Conservation (phyloP, 306 rosid species). For the Prunus persica region Prunus_persica_NCBIv2 NC_034014.1:29219501-29220000, state of each 20-base stretch:
- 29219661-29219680: slow-evolving; percentile 93
- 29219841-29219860: not conserved
- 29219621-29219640: slow-evolving; percentile 91
- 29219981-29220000: slow-evolving; percentile 14
- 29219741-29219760: slow-evolving; percentile 2
- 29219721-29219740: not conserved
- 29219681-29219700: slow-evolving; percentile 86
- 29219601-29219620: slow-evolving; percentile 74
- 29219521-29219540: slow-evolving; percentile 58
- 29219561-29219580: slow-evolving; percentile 62
- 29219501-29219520: slow-evolving; percentile 93
- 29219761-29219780: not conserved
- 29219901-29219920: not conserved
- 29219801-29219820: not conserved
- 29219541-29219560: slow-evolving; percentile 60
- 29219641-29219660: slow-evolving; percentile 96
- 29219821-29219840: not conserved
- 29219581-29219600: slow-evolving; percentile 80
- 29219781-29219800: not conserved
- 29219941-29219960: slow-evolving; percentile 5
- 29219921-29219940: not conserved
- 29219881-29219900: not conserved
- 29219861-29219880: not conserved
- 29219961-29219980: slow-evolving; percentile 6
- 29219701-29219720: slow-evolving; percentile 27